Evolutionary conservation across 2,329 filamentous ascomycete genomes (phyloP).

Genomic region (Hymenoscyphus linearis): DNA sequence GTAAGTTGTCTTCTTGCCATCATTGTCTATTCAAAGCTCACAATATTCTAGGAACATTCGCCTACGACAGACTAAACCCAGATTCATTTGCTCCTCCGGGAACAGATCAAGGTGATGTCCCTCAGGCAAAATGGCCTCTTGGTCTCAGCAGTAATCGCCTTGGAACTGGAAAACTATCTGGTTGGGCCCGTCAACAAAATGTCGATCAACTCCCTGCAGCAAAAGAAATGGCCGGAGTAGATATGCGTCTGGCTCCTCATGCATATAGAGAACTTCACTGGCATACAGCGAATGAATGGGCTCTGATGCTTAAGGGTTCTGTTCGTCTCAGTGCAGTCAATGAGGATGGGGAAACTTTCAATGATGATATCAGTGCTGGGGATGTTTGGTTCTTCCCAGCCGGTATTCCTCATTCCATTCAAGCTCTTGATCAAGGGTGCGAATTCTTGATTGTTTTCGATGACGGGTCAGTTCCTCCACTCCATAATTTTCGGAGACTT

Average conservation of each 20-base stretch:
- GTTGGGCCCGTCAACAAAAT: conserved; percentile 56
- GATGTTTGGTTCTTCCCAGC: conserved; percentile 45
- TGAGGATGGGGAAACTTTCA: conserved; percentile 43
- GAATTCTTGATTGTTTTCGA: conserved; percentile 60
- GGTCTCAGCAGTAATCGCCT: conserved; percentile 44
- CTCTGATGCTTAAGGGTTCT: conserved; percentile 48
- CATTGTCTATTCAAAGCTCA: background rate
- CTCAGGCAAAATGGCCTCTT: conserved; percentile 49
- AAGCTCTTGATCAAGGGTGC: conserved; percentile 47
- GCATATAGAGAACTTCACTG: conserved; percentile 61
- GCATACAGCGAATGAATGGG: conserved; percentile 51
- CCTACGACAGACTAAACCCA: conserved; percentile 49
- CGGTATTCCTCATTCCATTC: conserved; percentile 47
- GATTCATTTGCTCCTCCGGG: conserved; percentile 49
- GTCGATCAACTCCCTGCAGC: conserved; percentile 41
- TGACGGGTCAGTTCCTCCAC: conserved; percentile 35
- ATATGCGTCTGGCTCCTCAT: conserved; percentile 52
- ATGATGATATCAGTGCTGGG: conserved; percentile 44
- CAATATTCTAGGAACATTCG: conserved; percentile 34
- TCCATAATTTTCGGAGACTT: too few species aligned
- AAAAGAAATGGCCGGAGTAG: conserved; percentile 50
- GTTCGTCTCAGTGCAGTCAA: conserved; percentile 48
- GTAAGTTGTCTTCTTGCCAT: conserved; percentile 11
- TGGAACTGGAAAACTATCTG: conserved; percentile 35
- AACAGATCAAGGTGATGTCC: conserved; percentile 45